Conservation (phyloP, 2,329 filamentous ascomycete species). For the Eutypella sp. region DNA sequence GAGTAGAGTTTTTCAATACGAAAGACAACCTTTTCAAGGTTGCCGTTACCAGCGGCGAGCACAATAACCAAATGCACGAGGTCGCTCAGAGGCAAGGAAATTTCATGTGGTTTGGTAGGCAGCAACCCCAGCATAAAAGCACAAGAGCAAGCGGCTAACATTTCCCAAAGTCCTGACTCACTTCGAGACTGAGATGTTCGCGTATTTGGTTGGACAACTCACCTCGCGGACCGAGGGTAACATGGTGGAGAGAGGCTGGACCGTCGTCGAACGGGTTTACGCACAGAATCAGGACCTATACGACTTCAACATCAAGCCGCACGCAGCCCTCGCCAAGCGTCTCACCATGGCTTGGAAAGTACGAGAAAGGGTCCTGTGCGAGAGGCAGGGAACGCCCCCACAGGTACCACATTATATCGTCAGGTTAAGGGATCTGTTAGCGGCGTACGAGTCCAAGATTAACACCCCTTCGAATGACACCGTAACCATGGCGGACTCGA, state of each 20-base stretch:
- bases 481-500: slow-evolving; percentile 2
- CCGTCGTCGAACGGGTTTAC: slow-evolving; percentile 41
- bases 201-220: slow-evolving; percentile 51
- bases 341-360: slow-evolving; percentile 48
- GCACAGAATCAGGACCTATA: slow-evolving; percentile 45
- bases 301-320: slow-evolving; percentile 41
- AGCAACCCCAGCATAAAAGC: slow-evolving; percentile 4
- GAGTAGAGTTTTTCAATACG: slow-evolving; percentile 42
- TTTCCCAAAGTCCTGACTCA: slow-evolving; percentile 29
- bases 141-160: slow-evolving; percentile 6
- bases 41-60: slow-evolving; percentile 43
- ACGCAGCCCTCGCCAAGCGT: slow-evolving; percentile 41
- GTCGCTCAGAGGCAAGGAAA: slow-evolving; percentile 35
- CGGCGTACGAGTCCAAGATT: slow-evolving; percentile 32
- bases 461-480: slow-evolving; percentile 18
- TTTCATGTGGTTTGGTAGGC: slow-evolving; percentile 51
- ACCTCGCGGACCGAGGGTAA: slow-evolving; percentile 42
- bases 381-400: slow-evolving; percentile 30
- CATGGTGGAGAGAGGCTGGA: slow-evolving; percentile 52
- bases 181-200: slow-evolving; percentile 53
- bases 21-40: slow-evolving; percentile 54
- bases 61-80: slow-evolving; percentile 40
- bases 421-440: slow-evolving; percentile 38
- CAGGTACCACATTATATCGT: slow-evolving; percentile 42
- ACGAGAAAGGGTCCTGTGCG: slow-evolving; percentile 38